Percentiles rank a stretch among this genome's conserved stretches.
phyloP scores from a whole-genome alignment of 2,329 filamentous ascomycete species.

The Pseudocercospora crystallina region DNA sequence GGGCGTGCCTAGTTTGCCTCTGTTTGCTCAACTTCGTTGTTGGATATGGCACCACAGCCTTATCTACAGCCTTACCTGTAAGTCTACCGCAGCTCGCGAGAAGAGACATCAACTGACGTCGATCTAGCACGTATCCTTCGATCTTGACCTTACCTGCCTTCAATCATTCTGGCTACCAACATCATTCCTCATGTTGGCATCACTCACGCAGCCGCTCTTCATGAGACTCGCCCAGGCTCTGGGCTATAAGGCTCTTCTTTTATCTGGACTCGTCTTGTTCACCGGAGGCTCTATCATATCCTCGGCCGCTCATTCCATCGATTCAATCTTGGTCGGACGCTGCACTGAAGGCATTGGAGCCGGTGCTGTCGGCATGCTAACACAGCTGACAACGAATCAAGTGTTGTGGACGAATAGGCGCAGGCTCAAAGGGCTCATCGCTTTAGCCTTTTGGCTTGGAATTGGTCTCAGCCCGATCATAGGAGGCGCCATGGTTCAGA shows the following conservation, averaged over 20 bases:
- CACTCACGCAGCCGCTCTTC: conserved; percentile 41
- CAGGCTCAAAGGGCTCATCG: no score
- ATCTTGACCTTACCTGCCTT: conserved; percentile 5
- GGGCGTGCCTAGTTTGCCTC: conserved; percentile 3
- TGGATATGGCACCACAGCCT: conserved; percentile 11
- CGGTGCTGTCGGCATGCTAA: no score
- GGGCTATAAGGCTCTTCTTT: conserved; percentile 41
- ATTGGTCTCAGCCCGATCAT: no score
- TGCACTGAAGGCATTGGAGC: no score
- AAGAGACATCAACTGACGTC: not conserved
- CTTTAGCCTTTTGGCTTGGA: no score
- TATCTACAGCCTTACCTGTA: conserved; percentile 17
- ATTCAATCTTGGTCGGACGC: no score
- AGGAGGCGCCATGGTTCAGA: no score
- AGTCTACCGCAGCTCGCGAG: not conserved
- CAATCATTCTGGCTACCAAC: conserved; percentile 42
- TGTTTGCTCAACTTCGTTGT: conserved; percentile 14
- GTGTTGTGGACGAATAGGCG: no score
- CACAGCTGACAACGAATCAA: no score
- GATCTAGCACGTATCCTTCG: conserved; percentile 8
- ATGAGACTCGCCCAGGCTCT: conserved; percentile 43
- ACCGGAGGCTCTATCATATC: conserved; percentile 38
- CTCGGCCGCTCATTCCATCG: conserved; percentile 13
- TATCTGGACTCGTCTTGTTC: conserved; percentile 38
- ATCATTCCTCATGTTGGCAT: conserved; percentile 41